Conservation (phyloP, 106 monocot genomes). For the Dendrobium huoshanense region DNA sequence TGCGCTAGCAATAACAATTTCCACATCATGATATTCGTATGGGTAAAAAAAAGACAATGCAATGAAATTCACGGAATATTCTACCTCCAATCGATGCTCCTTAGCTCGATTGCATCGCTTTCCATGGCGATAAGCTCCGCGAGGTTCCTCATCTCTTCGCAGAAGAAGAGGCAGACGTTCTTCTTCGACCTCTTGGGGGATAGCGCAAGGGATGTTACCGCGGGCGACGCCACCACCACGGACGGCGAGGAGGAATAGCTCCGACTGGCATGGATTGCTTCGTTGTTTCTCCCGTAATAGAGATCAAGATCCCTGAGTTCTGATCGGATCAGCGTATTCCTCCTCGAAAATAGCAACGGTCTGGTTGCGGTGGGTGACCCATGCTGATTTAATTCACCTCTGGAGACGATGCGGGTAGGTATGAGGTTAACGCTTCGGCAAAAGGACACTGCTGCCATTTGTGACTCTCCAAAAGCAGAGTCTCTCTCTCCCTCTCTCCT, state of each 20-base stretch:
- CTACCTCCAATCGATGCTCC: conserved; percentile 83
- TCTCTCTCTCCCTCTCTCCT: neutral
- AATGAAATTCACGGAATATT: neutral
- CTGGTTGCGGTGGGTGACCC: neutral
- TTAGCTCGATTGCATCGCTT: conserved; percentile 81
- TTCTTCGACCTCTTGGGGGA: conserved; percentile 41
- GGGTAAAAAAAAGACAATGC: neutral
- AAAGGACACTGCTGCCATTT: neutral
- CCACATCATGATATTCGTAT: neutral
- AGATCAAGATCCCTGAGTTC: conserved; percentile 7
- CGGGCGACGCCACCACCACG: conserved; percentile 13
- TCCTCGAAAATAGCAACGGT: neutral
- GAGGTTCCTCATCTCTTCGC: conserved; percentile 81
- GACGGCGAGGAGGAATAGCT: conserved; percentile 1
- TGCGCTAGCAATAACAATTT: neutral
- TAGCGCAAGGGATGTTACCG: conserved; percentile 18
- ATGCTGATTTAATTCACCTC: neutral
- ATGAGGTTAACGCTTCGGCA: neutral
- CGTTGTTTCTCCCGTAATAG: neutral
- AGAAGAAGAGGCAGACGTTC: conserved; percentile 78
- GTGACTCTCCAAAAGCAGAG: neutral
- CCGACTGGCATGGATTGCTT: neutral
- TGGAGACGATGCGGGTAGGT: neutral
- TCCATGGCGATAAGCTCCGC: conserved; percentile 65
- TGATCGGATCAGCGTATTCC: neutral